Base-by-base conservation (phyloP, 139 green algal genomes). In the Haematococcus lacustris region DNA sequence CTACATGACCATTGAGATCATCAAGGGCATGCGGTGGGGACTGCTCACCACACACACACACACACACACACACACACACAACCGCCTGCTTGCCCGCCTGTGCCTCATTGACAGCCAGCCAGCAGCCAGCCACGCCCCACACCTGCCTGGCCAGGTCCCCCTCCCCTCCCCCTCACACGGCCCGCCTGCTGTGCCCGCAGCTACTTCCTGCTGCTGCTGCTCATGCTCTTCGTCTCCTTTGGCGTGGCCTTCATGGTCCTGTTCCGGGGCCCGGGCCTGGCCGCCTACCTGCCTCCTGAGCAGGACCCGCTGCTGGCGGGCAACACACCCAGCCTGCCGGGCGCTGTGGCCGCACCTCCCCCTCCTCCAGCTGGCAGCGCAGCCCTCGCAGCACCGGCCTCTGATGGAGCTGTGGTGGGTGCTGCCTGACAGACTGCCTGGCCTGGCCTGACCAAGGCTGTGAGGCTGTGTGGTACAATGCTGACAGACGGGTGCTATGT, bases 171-270 rank as follows among this genome's bases (percentile, higher is more conserved):
- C 43, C 43, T 28, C 43, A 28, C 43, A 53, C 43, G 43, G 9
- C 17, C 43, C 9, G 17, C 17, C 17, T 9, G 17, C 9, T 53
- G 9, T 17, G 43, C 43, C 9, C 53, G 21, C 53, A 64, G 73
- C 51, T 82, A 78, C 68, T 82, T 85, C 51, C 74, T 80, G n/a
- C 32, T 78, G 7, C 66, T 85, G 59, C 75, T 82, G 17, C n/a
- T 76, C 25, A 71, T 69, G 32, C 57, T 85, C 30, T 80, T 77
- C 68, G 72, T 82, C 43, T 70, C 38, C 60, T 85, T 82, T 33
- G 73, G 69, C 47, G 68, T 73, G 1, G 75, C 80, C 1, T 80
- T 85, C 73, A 75, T 78, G 71, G 78, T 81, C 64, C 71, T 85
- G 7, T 85, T 85, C 71, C 51, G 60, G 47, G 60, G 57, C 7